Evolutionary conservation across 163 green algal species (phyloP), one percentile per base, ranked within the genome.

Genomic region (Scenedesmus sp.): DNA sequence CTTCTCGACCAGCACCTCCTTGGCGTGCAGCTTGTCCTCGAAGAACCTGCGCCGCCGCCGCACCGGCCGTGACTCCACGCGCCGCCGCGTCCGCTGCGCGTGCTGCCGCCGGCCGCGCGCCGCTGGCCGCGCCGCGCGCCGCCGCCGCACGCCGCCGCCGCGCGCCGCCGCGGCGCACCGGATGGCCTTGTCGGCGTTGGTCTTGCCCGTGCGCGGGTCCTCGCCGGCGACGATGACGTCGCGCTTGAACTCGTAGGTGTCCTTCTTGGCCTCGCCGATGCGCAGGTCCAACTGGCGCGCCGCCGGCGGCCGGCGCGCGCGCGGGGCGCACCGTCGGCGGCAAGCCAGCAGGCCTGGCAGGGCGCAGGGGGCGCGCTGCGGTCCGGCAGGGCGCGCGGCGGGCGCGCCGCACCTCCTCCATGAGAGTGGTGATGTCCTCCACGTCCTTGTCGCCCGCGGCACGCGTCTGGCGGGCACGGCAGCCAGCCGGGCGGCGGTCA

Each of bases 171-270:
- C 34, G 15, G 53, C 87, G 24, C 71, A 92, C 88, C 81, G 84
- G 5, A 93, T 77, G 77, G 95, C 89, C 72, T 95, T 95, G 80
- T 96, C 92, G 17, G 90, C 88, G 64, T 88, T 73, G 17, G 88
- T 93, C 73, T 92, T 93, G 42, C 92, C 91, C 14, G 84, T 93
- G 20, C 89, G 79, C 4, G 84, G 62, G 84, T 95, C 93, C 70
- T 95, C 91, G 34, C 84, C 92, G 13, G 86, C 91, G 26, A 95
- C 88, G 63, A 95, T 93, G 83, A 96, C 89, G 80, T 96, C 92
- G 3, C 91, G 80, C 85, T 94, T 95, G 85, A 97, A 97, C 80
- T 97, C 92, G 72, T 94, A 94, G 3, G 90, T 93, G 60, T 94
- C 90, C 67, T 93, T 93, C 69, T 94, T 94, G 26, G 84, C 90